phyloP scores from a whole-genome alignment of 2,329 filamentous ascomycete genomes.

The Scolecobasidium constrictum region DNA sequence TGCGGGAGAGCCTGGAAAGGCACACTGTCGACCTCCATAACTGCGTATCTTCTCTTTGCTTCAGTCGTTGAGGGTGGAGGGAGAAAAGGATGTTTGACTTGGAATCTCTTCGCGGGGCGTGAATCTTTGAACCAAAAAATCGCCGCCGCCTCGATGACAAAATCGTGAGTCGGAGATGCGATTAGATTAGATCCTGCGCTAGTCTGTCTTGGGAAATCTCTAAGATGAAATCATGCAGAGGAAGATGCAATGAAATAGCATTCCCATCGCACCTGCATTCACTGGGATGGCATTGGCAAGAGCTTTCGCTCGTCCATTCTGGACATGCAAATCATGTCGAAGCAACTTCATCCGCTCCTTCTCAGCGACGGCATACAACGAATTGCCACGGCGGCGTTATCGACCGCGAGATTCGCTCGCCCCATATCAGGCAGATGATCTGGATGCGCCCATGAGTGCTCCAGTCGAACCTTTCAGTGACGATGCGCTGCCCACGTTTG shows the following conservation, averaged over 20 bases:
- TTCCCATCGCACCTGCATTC: too few species aligned
- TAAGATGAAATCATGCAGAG: too few species aligned
- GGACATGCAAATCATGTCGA: slow-evolving; percentile 1
- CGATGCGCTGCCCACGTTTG: background rate
- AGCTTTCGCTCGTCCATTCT: background rate
- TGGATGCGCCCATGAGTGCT: too few species aligned
- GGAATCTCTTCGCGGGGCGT: background rate
- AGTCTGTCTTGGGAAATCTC: background rate
- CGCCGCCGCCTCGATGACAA: too few species aligned
- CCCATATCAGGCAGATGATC: background rate
- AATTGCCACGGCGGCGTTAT: background rate
- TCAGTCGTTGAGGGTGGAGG: background rate
- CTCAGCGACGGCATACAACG: background rate
- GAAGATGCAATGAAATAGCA: too few species aligned
- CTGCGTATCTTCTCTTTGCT: too few species aligned
- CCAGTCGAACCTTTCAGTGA: background rate
- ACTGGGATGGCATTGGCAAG: background rate
- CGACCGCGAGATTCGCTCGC: background rate
- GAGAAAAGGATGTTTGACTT: background rate
- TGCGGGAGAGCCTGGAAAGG: slow-evolving; percentile 1
- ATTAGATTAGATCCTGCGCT: background rate
- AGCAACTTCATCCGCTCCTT: background rate
- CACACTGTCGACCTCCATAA: slow-evolving; percentile 4
- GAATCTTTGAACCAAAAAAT: background rate
- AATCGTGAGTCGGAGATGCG: too few species aligned